Evolutionary conservation across 305 asterid species (phyloP), one percentile per base, ranked within the genome.

Genomic region (Striga hermonthica): DNA sequence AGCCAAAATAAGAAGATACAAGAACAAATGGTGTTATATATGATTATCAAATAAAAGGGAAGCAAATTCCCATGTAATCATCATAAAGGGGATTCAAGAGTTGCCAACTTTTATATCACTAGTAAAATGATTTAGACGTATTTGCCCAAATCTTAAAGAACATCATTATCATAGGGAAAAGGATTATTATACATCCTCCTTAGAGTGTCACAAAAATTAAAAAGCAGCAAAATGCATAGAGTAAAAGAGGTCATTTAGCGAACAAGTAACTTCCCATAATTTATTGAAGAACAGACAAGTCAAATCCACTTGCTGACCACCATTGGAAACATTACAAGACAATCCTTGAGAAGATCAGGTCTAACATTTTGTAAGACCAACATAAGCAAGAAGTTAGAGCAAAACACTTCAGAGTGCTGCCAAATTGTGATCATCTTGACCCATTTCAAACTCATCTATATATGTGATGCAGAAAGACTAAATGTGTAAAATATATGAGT

Each of bases 41-140:
- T 57, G 43, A 7, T 47, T 13, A 67, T 60, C 40, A 69, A 13
- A 69, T 69, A 15, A 70, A 43, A 57, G 35, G 55, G 67, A 31
- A 69, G 31, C 4, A 57, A 65, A 40, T 9, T 57, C 34, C 67
- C 57, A 43, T 13, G 8, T 72, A 48, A 39, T 3, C 41, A 48
- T 1, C 31, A 63, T 50, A 34, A 15, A 48, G 52, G 7, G 62
- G 73, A 54, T 34, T 64, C 65, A 69, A 50, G 58, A 59, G 67
- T 68, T 40, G 48, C 48, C 31, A 22, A 22, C 1, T 36, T 28
- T 56, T 41, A 60, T 11, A 35, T 60, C 61, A 64, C 65, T 31
- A 10, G 49, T 16, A 65, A 69, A 74, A 53, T 69, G 72, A 55
- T 40, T 58, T 48, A 36, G 47, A 22, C 64, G 62, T 65, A 43